Evolutionary conservation across 306 rosid species (phyloP), one percentile per base, ranked within the genome.

Genomic region (Luffa acutangula): DNA sequence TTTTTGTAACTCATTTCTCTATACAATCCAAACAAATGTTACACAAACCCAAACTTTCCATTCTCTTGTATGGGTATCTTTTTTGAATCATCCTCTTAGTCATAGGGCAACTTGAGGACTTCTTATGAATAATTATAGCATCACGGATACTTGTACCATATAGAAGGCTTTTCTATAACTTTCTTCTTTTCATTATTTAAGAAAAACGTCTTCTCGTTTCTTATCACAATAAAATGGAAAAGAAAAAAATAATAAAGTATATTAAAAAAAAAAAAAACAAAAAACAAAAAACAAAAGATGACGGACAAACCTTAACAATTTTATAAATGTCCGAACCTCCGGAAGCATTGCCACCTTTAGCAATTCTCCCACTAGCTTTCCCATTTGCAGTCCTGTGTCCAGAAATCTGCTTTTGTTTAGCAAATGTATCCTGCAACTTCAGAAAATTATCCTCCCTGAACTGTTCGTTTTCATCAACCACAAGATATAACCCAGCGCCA

Each of bases 321-420:
- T 92, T 94, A 88, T 81, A 94, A 42, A 94, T 92, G 75, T 94
- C 97, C 8, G 97, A 92, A 85, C 93, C 95, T n/a, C 92, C 98
- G 10, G 90, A 85, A 13, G 77, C 84, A 82, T 79, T 73, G 66
- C 97, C 92, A 31, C 91, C 91, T 88, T 79, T 92, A 43, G 90
- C 91, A 57, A 66, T 36, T 80, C 89, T 89, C 74, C 95, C 93
- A 84, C 87, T 86, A 25, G 82, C 57, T 82, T 83, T 94, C 20
- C 87, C 89, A 79, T 88, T 88, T 57, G 84, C 85, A 62, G 90
- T 81, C 78, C 82, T 87, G 81, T 57, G 81, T 49, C 88, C 86
- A 15, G 84, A 95, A 76, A 86, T 81, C 5, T 79, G 37, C 59
- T 88, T 92, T 86, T 89, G 89, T 88, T 90, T 88, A 1, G 86